A percentile compares a stretch with the other conserved stretches of the same genome.
Conservation (phyloP, 306 rosid species). For the Notholithocarpus densiflorus region DNA sequence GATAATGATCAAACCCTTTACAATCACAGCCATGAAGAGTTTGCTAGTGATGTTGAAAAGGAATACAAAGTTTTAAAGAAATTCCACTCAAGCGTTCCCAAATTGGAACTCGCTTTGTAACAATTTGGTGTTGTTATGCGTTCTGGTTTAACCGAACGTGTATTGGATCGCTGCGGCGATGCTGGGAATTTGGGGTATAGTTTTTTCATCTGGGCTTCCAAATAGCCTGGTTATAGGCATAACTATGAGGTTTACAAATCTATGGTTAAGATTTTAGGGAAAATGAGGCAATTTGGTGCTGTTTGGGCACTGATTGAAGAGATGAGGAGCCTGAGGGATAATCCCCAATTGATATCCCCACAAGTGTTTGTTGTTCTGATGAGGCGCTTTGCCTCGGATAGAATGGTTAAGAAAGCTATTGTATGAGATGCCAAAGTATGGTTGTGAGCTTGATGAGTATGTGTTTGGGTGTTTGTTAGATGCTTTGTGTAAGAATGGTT, state of each 20-base stretch:
- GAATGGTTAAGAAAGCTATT: conserved; percentile 86
- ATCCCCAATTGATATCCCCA: conserved; percentile 51
- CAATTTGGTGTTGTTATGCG: conserved; percentile 69
- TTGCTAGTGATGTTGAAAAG: conserved; percentile 74
- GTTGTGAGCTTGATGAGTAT: conserved; percentile 74
- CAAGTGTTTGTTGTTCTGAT: conserved; percentile 69
- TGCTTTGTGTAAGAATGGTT: conserved; percentile 83
- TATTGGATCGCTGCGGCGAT: conserved; percentile 73
- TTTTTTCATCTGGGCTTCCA: conserved; percentile 72
- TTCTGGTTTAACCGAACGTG: conserved; percentile 65
- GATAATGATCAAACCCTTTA: too few species aligned
- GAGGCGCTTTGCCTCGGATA: conserved; percentile 79
- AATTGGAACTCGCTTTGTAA: conserved; percentile 71
- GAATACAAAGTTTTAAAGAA: conserved; percentile 60
- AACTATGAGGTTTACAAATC: conserved; percentile 65
- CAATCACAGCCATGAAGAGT: too few species aligned
- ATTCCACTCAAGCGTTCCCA: conserved; percentile 73
- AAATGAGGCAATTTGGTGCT: conserved; percentile 82
- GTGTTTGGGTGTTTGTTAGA: conserved; percentile 83
- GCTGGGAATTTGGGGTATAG: conserved; percentile 78
- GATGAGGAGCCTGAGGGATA: conserved; percentile 76
- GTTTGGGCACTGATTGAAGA: conserved; percentile 84
- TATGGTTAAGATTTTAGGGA: conserved; percentile 65
- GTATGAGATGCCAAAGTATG: conserved; percentile 86
- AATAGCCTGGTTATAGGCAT: conserved; percentile 57